Conservation (phyloP, 1,139 yeast genomes). For the Nakaseomyces bracarensis region DNA sequence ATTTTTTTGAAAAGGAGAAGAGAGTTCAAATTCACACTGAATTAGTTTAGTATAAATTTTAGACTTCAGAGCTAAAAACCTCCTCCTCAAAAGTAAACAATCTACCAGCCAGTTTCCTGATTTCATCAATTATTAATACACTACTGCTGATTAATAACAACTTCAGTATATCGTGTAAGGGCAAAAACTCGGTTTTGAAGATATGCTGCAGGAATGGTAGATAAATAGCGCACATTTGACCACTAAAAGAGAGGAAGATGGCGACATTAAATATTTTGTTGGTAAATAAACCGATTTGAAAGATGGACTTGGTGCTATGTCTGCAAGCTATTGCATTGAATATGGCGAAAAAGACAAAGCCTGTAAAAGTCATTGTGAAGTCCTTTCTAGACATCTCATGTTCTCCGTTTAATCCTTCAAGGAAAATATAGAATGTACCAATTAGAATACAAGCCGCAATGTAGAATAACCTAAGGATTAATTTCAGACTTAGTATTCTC, state of each 20-base stretch:
- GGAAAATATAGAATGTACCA: constrained; percentile 79
- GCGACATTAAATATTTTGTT: constrained; percentile 89
- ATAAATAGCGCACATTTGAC: constrained; percentile 86
- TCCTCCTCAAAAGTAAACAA: not conserved
- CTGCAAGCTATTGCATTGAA: constrained; percentile 90
- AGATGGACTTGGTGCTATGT: constrained; percentile 69
- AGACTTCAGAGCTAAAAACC: no score
- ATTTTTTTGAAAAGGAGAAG: no score
- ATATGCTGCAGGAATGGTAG: constrained; percentile 81
- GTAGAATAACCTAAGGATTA: constrained; percentile 63
- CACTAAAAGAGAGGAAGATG: constrained; percentile 73
- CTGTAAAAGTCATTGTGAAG: constrained; percentile 94
- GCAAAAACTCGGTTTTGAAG: constrained; percentile 86
- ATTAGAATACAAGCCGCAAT: constrained; percentile 61
- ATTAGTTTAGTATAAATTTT: no score
- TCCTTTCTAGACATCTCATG: constrained; percentile 74
- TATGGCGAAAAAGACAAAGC: constrained; percentile 93
- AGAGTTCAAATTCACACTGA: no score
- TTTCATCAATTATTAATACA: constrained; percentile 81
- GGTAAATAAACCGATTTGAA: constrained; percentile 59
- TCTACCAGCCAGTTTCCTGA: constrained; percentile 42
- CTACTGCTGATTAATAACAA: constrained; percentile 59
- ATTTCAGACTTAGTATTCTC: constrained; percentile 59
- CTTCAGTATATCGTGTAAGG: constrained; percentile 55
- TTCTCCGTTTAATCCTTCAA: constrained; percentile 72